Evolutionary conservation across 306 rosid genomes (phyloP), one percentile per base, ranked within the genome.

Genomic region (Castanopsis chinensis): DNA sequence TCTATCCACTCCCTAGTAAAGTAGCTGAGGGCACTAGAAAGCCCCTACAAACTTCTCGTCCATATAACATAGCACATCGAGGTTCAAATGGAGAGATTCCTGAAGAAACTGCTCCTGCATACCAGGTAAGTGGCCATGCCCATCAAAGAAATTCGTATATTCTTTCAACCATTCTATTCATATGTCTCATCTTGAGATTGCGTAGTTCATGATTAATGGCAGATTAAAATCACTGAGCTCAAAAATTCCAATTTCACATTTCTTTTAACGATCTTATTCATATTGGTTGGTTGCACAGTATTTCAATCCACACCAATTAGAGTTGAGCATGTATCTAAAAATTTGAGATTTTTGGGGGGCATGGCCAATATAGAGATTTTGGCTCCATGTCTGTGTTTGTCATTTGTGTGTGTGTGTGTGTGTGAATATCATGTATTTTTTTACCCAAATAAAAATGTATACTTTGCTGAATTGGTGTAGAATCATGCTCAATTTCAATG

Each of bases 61-160:
- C 98, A 6, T 92, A 83, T 80, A 94, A 92, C 72, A 19, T 92
- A 71, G 98, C 98, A 6, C 98, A 94, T 80, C 88, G 98, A 21
- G 98, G 98, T 78, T 89, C 98, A 27, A 92, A 92, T 57, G 98
- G 98, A 79, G 98, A 92, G 84, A 10, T 94, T 82, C 98, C 98
- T 14, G 98, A 94, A 86, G 98, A 84, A 90, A 94, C 98, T 80
- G 85, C 80, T 63, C 75, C 90, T 68, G 97, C 96, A 74, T 94
- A 94, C 78, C 4, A 78, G 96, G 98, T 94, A 59, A 81, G 65
- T 76, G 73, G 55, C 12, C 78, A 58, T 77, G 13, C 71, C 54
- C 65, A 53, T 61, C 32, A 78, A 13, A 5, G 6, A 77, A 73
- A 83, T 43, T 67, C 77, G 53, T 49, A 35, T 70, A 61, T 20